Evolutionary conservation across 257 asterid genomes (phyloP).

Genomic region (Solanum sejunctum): DNA sequence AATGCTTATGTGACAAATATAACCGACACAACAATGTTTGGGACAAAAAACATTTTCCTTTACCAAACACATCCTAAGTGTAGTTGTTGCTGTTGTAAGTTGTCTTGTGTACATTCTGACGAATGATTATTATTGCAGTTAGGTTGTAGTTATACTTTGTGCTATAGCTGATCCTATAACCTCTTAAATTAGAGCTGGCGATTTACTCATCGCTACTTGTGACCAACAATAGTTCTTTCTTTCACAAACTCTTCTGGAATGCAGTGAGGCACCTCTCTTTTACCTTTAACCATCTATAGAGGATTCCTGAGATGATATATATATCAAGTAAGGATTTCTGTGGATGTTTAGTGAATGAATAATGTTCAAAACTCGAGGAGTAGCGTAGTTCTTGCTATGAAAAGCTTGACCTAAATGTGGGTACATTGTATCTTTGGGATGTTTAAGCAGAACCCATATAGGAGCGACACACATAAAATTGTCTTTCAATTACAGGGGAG

Average conservation of each 20-base stretch:
- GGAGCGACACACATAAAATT: too few species aligned
- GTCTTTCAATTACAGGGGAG: neutral
- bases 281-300: neutral
- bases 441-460: neutral
- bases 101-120: neutral
- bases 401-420: neutral
- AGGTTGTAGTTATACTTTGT: conserved; percentile 76
- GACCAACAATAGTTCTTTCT: neutral
- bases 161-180: conserved; percentile 12
- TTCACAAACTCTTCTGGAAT: neutral
- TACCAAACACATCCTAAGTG: neutral
- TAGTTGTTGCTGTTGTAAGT: neutral
- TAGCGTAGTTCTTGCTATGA: neutral
- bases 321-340: neutral
- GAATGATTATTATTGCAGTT: conserved; percentile 26
- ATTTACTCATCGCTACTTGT: neutral
- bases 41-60: neutral
- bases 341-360: neutral
- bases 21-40: too few species aligned
- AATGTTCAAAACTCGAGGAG: neutral
- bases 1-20: too few species aligned
- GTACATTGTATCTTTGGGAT: neutral
- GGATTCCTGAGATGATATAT: neutral
- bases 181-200: neutral
- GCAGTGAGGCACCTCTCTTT: neutral